These are phyloP conservation scores for Chlorella sp. DNA, from an alignment of 139 green algal species.

Conservation along the genomic window DNA sequence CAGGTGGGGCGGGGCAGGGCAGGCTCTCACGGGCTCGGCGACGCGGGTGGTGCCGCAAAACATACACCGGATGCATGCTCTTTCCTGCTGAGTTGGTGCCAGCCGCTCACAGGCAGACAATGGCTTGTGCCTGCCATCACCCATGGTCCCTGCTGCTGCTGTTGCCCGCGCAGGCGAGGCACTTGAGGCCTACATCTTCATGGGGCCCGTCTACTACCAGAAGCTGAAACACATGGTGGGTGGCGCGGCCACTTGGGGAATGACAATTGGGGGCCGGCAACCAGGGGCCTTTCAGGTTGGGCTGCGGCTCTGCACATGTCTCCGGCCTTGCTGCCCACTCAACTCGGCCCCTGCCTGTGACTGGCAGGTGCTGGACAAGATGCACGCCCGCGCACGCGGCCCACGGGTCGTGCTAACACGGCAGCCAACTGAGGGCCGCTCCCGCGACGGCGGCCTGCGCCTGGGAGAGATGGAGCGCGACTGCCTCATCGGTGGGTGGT, in stretches of 20 bases:
- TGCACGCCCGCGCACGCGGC: constrained; percentile 92
- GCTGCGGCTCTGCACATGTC: too few relatives aligned
- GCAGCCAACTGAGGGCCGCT: constrained; percentile 97
- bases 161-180: constrained; percentile 78
- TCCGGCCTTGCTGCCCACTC: too few relatives aligned
- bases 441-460: constrained; percentile 91
- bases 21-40: too few relatives aligned
- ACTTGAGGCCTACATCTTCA: constrained; percentile 98
- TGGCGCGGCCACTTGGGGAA: constrained; percentile 44
- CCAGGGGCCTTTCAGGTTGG: background rate
- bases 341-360: too few relatives aligned
- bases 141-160: background rate
- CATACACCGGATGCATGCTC: too few relatives aligned
- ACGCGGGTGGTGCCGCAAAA: too few relatives aligned
- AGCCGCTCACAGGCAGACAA: too few relatives aligned
- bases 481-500: constrained; percentile 88
- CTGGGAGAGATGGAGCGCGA: constrained; percentile 99
- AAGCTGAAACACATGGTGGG: constrained; percentile 99
- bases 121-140: too few relatives aligned
- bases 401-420: constrained; percentile 94
- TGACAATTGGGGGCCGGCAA: background rate
- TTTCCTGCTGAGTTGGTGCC: too few relatives aligned
- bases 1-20: constrained; percentile 59
- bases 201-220: constrained; percentile 99
- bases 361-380: constrained; percentile 95